Conservation (phyloP, 1,284 basidiomycete species). For the Cystobasidium sp. region DNA sequence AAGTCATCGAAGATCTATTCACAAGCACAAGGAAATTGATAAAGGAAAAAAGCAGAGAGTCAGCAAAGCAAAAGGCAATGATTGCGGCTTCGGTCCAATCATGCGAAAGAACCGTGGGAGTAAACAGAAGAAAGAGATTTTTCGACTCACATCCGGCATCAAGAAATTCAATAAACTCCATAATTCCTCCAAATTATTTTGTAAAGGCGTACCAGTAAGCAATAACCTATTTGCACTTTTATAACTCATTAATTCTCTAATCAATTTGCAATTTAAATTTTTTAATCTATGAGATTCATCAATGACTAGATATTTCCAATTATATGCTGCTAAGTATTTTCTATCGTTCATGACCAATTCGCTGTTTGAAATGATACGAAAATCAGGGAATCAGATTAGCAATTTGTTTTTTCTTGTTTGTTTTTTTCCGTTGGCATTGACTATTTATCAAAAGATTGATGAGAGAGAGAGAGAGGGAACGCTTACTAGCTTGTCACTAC, state of each 20-base stretch:
- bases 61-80: too few relatives aligned
- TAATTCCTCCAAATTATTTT: slow-evolving; percentile 95
- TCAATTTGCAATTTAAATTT: slow-evolving; percentile 77
- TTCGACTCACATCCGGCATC: slow-evolving; percentile 79
- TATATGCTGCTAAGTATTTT: slow-evolving; percentile 67
- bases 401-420: too few relatives aligned
- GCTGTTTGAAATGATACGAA: slow-evolving; percentile 1
- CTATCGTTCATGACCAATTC: slow-evolving; percentile 90
- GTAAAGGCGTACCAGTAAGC: slow-evolving; percentile 85
- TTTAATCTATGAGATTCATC: slow-evolving; percentile 95
- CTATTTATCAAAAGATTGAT: too few relatives aligned
- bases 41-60: not conserved
- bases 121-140: not conserved
- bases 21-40: not conserved
- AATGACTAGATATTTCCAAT: slow-evolving; percentile 93
- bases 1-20: slow-evolving; percentile 58
- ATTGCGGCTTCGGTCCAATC: not conserved
- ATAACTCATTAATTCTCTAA: slow-evolving; percentile 88
- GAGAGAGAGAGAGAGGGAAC: not conserved
- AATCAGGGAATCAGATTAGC: not conserved
- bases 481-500: slow-evolving; percentile 78
- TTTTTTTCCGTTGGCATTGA: too few relatives aligned
- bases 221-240: slow-evolving; percentile 84
- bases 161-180: slow-evolving; percentile 99
- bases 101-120: not conserved